These are phyloP conservation scores for Yamadazyma paraphyllophila DNA, from an alignment of 805 yeast genomes.

Conservation along the genomic window DNA sequence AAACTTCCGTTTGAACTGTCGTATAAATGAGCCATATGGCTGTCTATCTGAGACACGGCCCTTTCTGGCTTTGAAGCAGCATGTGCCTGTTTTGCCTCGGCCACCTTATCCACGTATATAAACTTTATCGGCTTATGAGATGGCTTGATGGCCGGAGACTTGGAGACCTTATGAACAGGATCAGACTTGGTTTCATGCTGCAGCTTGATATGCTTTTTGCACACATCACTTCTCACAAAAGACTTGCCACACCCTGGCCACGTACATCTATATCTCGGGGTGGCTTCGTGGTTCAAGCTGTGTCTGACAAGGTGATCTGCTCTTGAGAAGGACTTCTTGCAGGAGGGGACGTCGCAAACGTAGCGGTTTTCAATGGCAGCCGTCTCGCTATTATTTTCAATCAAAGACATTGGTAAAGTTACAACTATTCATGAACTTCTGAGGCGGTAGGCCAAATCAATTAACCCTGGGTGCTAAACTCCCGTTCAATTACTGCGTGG, in stretches of 20 bases:
- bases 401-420: not conserved
- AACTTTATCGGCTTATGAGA: conserved; percentile 7
- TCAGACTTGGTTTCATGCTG: conserved; percentile 8
- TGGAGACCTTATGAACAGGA: not conserved
- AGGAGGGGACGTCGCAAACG: conserved; percentile 4
- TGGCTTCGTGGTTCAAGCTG: conserved; percentile 10
- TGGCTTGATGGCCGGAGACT: not conserved
- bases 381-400: not conserved
- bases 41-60: too few species aligned
- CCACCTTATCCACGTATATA: conserved; percentile 1
- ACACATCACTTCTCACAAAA: conserved; percentile 15
- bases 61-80: too few species aligned
- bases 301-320: conserved; percentile 15
- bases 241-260: conserved; percentile 15
- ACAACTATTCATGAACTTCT: not conserved
- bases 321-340: conserved; percentile 12
- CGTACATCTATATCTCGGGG: conserved; percentile 6
- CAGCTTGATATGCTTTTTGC: conserved; percentile 11
- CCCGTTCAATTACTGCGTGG: too few species aligned
- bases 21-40: too few species aligned
- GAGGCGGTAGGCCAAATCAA: not conserved
- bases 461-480: not conserved
- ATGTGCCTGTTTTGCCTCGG: too few species aligned
- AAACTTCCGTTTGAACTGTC: too few species aligned
- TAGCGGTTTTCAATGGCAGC: not conserved